These are phyloP conservation scores for Eucalyptus paniculata DNA, from an alignment of 345 rosid species.

Conservation along the genomic window DNA sequence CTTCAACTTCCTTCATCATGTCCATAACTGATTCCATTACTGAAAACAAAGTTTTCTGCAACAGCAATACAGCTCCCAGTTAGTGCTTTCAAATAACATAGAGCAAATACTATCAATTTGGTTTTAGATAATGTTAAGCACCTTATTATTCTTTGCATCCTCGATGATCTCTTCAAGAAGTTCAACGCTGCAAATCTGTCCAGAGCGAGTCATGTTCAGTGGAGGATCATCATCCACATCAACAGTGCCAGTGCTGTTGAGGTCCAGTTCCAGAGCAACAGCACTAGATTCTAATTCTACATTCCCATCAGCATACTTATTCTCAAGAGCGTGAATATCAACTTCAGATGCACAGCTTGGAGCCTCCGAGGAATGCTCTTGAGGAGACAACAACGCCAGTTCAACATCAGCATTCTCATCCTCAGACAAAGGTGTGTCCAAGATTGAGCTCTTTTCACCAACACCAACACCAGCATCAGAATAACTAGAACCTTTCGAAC, in stretches of 20 bases:
- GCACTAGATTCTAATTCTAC: background rate
- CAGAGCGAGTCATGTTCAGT: constrained; percentile 13
- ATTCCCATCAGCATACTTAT: background rate
- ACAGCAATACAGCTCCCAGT: background rate
- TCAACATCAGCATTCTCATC: background rate
- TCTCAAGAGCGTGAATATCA: background rate
- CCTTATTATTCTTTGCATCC: constrained; percentile 89
- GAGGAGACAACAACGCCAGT: background rate
- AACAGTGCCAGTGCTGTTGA: background rate
- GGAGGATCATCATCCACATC: background rate
- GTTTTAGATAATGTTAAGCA: background rate
- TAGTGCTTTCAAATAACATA: background rate
- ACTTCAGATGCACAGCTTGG: background rate
- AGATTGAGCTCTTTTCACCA: background rate
- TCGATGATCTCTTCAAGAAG: constrained; percentile 54
- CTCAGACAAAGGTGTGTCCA: background rate
- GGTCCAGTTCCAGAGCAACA: background rate
- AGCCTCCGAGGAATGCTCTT: background rate
- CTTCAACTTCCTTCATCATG: constrained; percentile 71
- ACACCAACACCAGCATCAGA: background rate
- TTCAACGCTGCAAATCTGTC: constrained; percentile 28
- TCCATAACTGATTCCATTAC: constrained; percentile 64
- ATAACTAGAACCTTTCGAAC: background rate
- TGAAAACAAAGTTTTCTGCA: constrained; percentile 66
- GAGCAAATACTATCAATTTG: background rate